Base-by-base conservation (phyloP, 2,329 filamentous ascomycete species). In the Colletotrichum simmondsii region DNA sequence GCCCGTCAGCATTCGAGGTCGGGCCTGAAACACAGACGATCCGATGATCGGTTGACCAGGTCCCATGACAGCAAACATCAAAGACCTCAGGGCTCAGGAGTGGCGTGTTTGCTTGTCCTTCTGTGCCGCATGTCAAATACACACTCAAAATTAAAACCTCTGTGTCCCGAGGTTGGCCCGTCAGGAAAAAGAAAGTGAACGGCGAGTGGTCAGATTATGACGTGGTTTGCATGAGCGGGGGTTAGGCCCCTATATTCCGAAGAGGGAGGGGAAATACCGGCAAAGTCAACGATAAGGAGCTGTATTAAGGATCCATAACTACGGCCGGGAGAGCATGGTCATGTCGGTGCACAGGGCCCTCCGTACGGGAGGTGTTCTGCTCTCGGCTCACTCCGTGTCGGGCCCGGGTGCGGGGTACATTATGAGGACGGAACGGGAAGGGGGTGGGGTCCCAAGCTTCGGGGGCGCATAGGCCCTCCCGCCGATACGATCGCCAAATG, bases 111-210 rank as follows among this genome's bases (percentile, higher is more conserved):
- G 14, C 10, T 16, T 26, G 22, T 46, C 8, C 7, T n/a, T 1
- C 49, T 28, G 30, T 37, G 19, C 22, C 6, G 14, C 22, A 24
- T 26, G 28, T 16, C 46, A 37, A 37, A 16, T 26, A n/a, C 22
- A 4, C 19, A 24, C 4, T 11, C 52, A 35, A 19, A 14, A 32
- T n/a, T 32, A 57, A 59, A 32, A 30, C n/a, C 35, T 52, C 32
- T 53, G 22, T 4, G 5, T 46, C 30, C 56, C 26, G 24, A 65
- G 26, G 22, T 65, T 52, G 30, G 26, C 30, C 53, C 56, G 35
- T 8, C 16, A 57, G 49, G 54, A 71, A 73, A 65, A 73, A 73
- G 67, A 65, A 73, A 73, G 46, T 30, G 37, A 46, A 30, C 10
- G n/a, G 52, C 11, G 19, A 22, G 24, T 70, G 59, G 59, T 63